These are phyloP conservation scores for Talaromyces piceae DNA, from an alignment of 2,329 filamentous ascomycete genomes.

Conservation along the genomic window DNA sequence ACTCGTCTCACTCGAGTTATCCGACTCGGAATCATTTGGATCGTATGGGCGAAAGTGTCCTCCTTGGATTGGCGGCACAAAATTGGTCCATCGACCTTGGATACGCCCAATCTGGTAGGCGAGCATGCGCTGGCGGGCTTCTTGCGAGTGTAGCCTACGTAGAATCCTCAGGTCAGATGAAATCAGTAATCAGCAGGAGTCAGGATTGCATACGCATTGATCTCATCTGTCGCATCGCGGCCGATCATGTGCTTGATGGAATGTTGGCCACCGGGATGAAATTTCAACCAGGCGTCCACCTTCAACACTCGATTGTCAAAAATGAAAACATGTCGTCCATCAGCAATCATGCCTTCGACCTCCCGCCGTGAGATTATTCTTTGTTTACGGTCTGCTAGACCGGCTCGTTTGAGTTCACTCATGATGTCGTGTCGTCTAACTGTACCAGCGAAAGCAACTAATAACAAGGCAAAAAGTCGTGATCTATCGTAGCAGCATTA, in stretches of 20 bases:
- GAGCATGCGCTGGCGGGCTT: slow-evolving; percentile 68
- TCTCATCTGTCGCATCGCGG: slow-evolving; percentile 87
- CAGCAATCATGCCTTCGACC: slow-evolving; percentile 75
- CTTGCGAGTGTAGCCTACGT: slow-evolving; percentile 64
- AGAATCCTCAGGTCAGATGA: slow-evolving; percentile 11
- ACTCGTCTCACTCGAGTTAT: slow-evolving; percentile 44
- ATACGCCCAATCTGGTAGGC: slow-evolving; percentile 77
- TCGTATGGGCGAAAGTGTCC: slow-evolving; percentile 61
- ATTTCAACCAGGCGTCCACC: slow-evolving; percentile 79
- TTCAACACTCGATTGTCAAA: slow-evolving; percentile 75
- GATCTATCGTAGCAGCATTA: not conserved
- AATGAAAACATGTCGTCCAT: slow-evolving; percentile 72
- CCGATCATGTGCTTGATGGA: slow-evolving; percentile 90
- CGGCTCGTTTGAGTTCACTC: not conserved
- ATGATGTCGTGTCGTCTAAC: slow-evolving; percentile 1
- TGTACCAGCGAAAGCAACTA: not conserved
- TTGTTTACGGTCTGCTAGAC: slow-evolving; percentile 34
- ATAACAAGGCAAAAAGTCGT: no score
- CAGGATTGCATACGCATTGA: slow-evolving; percentile 64
- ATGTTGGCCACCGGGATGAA: slow-evolving; percentile 87
- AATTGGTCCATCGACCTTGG: slow-evolving; percentile 77
- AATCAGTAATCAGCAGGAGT: not conserved
- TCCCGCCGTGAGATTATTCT: slow-evolving; percentile 53
- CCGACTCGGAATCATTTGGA: slow-evolving; percentile 31
- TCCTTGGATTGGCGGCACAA: slow-evolving; percentile 84